Evolutionary conservation across 805 yeast species (phyloP), one percentile per base, ranked within the genome.

Genomic region (Schizosaccharomyces octosporus): DNA sequence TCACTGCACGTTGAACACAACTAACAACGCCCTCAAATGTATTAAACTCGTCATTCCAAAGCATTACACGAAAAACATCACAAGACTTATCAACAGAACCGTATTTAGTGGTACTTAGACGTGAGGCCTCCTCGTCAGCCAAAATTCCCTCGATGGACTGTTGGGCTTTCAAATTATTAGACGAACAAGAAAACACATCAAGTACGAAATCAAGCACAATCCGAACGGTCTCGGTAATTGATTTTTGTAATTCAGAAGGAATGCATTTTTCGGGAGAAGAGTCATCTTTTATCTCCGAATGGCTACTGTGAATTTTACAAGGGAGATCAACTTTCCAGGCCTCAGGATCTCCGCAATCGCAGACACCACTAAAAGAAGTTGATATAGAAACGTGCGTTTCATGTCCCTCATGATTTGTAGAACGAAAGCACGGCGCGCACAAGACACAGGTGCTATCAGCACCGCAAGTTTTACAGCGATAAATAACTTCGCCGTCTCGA

Each of bases 341-440:
- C 94, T 85, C 95, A 0, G 81, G 79, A 67, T 87, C 95, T 3
- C 95, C 95, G 70, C 95, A 87, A 67, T 87, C 95, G 69, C 94
- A 85, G 21, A 83, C 84, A 0, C 93, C 93, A 48, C 89, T 86
- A 62, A 79, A 79, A 63, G 76, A 84, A 61, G 85, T 74, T 55
- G 79, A 79, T 5, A 85, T 80, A 48, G 80, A 75, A 19, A 81
- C 78, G 62, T 82, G 79, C 7, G 85, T 82, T 59, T 80, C 78
- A 69, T 89, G 97, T 57, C 81, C 90, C 43, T 69, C 68, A 70
- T 89, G 97, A 62, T 78, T 76, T 3, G 79, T 80, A 2, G 81
- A 80, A 60, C 82, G 80, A 71, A 75, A 89, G 69, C 97, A 89
- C 63, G 77, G 73, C 11, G 82, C 77, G 69, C 97, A 89, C 9